A percentile compares a stretch with the other conserved stretches of the same genome.
Conservation (phyloP, 805 yeast genomes). For the Teunomyces pallodes region DNA sequence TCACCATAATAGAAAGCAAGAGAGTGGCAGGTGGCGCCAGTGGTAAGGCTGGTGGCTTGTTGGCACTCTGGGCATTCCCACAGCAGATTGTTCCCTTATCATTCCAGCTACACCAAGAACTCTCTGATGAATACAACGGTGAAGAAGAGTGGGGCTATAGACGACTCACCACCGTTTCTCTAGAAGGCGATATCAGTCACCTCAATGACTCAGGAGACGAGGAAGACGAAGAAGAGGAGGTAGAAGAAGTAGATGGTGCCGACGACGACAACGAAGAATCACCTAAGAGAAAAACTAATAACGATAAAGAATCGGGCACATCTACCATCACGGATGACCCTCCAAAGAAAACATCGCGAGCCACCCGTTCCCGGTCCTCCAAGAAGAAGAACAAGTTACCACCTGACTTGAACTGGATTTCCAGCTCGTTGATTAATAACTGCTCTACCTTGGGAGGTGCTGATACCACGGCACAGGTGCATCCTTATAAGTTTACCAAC, state of each 20-base stretch:
- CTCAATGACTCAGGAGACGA: conserved; percentile 20
- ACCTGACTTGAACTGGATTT: conserved; percentile 72
- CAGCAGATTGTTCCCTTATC: conserved; percentile 88
- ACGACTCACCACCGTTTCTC: conserved; percentile 76
- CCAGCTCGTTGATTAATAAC: conserved; percentile 56
- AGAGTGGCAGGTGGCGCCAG: conserved; percentile 97
- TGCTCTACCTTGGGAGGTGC: conserved; percentile 82
- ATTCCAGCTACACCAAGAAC: conserved; percentile 79
- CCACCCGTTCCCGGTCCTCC: conserved; percentile 18
- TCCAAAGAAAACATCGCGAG: conserved; percentile 39
- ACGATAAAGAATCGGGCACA: conserved; percentile 14
- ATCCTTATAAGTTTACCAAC: conserved; percentile 91
- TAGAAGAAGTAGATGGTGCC: conserved; percentile 11
- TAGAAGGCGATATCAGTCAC: conserved; percentile 73
- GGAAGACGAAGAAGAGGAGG: conserved; percentile 18
- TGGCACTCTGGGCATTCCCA: conserved; percentile 97
- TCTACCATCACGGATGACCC: conserved; percentile 19
- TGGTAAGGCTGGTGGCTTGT: conserved; percentile 95
- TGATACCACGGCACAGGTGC: conserved; percentile 93
- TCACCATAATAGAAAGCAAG: conserved; percentile 82
- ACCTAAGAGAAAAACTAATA: conserved; percentile 11
- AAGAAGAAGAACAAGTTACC: conserved; percentile 42
- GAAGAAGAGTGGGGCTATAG: conserved; percentile 90
- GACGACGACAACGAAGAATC: conserved; percentile 14
- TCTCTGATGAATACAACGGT: conserved; percentile 79